Conservation (phyloP, 2,329 filamentous ascomycete species). For the Ophiobolus disseminans region DNA sequence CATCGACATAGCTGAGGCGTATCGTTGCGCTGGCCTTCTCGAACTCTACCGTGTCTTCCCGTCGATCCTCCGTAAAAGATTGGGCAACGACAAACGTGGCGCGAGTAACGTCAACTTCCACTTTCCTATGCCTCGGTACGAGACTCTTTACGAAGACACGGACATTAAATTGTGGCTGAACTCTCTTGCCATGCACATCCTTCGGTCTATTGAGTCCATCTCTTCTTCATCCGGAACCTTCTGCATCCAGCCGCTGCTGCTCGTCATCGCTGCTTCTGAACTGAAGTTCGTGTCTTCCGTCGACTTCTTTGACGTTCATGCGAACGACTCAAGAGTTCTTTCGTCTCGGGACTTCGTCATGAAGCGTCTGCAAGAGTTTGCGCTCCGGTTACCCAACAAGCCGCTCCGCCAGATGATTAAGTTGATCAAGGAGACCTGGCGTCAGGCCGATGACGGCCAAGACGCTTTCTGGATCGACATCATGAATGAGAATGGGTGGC, state of each 20-base stretch:
- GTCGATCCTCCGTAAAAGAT: slow-evolving; percentile 55
- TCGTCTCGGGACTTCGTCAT: slow-evolving; percentile 58
- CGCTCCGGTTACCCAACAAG: slow-evolving; percentile 59
- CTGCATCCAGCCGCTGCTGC: slow-evolving; percentile 61
- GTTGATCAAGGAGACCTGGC: slow-evolving; percentile 62
- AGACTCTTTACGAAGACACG: slow-evolving; percentile 41
- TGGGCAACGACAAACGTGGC: slow-evolving; percentile 40
- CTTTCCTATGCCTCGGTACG: slow-evolving; percentile 43
- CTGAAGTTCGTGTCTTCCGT: slow-evolving; percentile 54
- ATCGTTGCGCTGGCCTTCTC: slow-evolving; percentile 60
- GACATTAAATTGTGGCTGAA: slow-evolving; percentile 56
- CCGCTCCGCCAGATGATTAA: slow-evolving; percentile 59
- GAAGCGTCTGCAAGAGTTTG: slow-evolving; percentile 55
- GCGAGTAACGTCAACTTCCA: slow-evolving; percentile 35
- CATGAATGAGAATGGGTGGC: slow-evolving; percentile 64
- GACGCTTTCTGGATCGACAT: slow-evolving; percentile 64
- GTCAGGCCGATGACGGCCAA: slow-evolving; percentile 58
- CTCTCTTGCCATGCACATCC: slow-evolving; percentile 59
- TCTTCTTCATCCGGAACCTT: slow-evolving; percentile 61
- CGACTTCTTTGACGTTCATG: slow-evolving; percentile 47
- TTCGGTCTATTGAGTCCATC: slow-evolving; percentile 58
- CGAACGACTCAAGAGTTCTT: slow-evolving; percentile 54
- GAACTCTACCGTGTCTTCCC: slow-evolving; percentile 64
- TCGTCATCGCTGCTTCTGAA: slow-evolving; percentile 60
- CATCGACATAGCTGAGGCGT: slow-evolving; percentile 60